Evolutionary conservation across 2,329 filamentous ascomycete species (phyloP), one percentile per base, ranked within the genome.

Genomic region (Diaporthe sp.): DNA sequence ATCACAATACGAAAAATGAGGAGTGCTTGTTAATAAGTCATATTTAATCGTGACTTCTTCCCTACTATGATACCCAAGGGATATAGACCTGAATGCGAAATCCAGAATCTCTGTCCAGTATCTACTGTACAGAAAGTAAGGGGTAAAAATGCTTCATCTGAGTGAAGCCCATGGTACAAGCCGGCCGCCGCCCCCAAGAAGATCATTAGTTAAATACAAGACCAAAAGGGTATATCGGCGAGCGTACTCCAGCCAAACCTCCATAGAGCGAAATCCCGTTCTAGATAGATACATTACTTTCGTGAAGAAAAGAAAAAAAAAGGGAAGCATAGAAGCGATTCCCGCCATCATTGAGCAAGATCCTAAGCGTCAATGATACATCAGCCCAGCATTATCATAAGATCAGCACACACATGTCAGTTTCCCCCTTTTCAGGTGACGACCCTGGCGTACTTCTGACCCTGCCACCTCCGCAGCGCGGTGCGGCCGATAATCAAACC

Each of bases 191-290:
- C 37, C 31, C 9, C 9, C 53, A 28, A 69, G 15, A 55, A 69
- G 49, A 69, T 55, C 49, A 69, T 55, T 55, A 31, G 28, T 31
- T 31, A 69, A 39, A 69, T 25, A 69, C 65, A 69, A 53, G 22
- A 51, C 49, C 49, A 53, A 61, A 65, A 51, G 65, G 65, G 65
- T 69, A 69, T 69, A 69, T 69, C 49, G 65, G 65, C 65, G 17
- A 69, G 65, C 65, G 65, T 28, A 69, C 49, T 69, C 34, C 65
- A 69, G 31, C 46, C 49, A 55, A 22, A 13, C 49, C 65, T 69
- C 65, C 65, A 39, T 12, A 31, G 19, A 17, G 28, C n/a, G 13
- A 22, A 68, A 19, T 19, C 49, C 34, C 46, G 34, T 55, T 55
- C 46, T 55, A 55, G 8, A 42, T 22, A 55, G 8, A 42, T 22